Percentiles rank a stretch among this genome's conserved stretches.
These are phyloP conservation scores for Alternaria sp. DNA, from an alignment of 2,329 filamentous ascomycete species.

Conservation along the genomic window DNA sequence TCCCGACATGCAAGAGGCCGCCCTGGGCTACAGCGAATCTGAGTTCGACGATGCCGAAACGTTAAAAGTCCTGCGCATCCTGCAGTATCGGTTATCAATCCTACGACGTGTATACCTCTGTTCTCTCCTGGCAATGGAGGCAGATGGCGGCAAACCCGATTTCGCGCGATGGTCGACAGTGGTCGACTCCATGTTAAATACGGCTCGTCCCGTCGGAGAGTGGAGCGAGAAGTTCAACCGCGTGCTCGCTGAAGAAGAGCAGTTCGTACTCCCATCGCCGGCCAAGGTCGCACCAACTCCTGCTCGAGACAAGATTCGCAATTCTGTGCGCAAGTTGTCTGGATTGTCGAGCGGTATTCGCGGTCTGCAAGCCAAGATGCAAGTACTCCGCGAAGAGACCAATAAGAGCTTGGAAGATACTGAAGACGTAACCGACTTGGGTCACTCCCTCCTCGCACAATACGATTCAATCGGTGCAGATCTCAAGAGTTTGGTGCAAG, in stretches of 20 bases:
- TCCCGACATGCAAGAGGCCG: slow-evolving; percentile 58
- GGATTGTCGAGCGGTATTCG: slow-evolving; percentile 90
- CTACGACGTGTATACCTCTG: slow-evolving; percentile 87
- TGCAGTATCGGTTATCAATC: slow-evolving; percentile 76
- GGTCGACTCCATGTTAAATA: slow-evolving; percentile 74
- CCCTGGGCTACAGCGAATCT: slow-evolving; percentile 65
- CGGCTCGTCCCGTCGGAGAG: slow-evolving; percentile 69
- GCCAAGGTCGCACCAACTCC: slow-evolving; percentile 72
- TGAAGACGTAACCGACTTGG: slow-evolving; percentile 74
- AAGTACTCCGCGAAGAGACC: slow-evolving; percentile 89
- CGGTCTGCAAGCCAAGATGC: slow-evolving; percentile 92
- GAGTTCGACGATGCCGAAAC: slow-evolving; percentile 79
- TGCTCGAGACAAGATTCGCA: slow-evolving; percentile 82
- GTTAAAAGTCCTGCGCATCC: slow-evolving; percentile 76
- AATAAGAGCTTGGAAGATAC: slow-evolving; percentile 80
- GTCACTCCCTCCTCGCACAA: slow-evolving; percentile 80
- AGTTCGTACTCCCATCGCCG: slow-evolving; percentile 60
- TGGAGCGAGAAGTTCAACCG: slow-evolving; percentile 72
- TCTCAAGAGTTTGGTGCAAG: slow-evolving; percentile 67
- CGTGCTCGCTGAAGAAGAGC: slow-evolving; percentile 81
- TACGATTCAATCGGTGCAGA: slow-evolving; percentile 96
- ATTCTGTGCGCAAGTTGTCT: slow-evolving; percentile 87
- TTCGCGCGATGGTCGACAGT: slow-evolving; percentile 81
- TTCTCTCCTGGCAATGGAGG: slow-evolving; percentile 86
- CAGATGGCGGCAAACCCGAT: slow-evolving; percentile 79